Percentiles rank a stretch among this genome's conserved stretches.
Evolutionary conservation across 23 red algal species (phyloP).

Genomic region (Gracilaria domingensis): DNA sequence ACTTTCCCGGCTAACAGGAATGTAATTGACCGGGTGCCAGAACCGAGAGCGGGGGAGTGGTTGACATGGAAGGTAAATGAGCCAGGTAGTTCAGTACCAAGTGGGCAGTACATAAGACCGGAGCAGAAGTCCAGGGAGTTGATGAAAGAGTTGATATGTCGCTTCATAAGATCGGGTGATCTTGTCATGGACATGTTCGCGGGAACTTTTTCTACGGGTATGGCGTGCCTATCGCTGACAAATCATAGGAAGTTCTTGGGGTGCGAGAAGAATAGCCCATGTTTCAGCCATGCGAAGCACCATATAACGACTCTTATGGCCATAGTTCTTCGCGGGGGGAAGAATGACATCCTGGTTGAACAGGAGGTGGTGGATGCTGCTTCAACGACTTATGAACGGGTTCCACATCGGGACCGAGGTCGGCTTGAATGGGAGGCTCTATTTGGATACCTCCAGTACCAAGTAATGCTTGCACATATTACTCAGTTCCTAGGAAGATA

Average conservation of each 20-base stretch:
- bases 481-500: no score
- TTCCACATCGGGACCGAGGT: no score
- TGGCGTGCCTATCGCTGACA: constrained; percentile 1
- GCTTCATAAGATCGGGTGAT: constrained; percentile 2
- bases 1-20: constrained; percentile 32
- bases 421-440: no score
- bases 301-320: no score
- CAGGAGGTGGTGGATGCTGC: no score
- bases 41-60: neutral
- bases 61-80: neutral
- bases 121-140: constrained; percentile 19
- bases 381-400: no score
- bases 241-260: constrained; percentile 3
- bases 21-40: constrained; percentile 29
- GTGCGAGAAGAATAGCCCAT: neutral
- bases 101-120: neutral
- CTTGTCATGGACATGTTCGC: constrained; percentile 41
- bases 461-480: no score
- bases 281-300: no score
- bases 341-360: no score
- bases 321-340: no score
- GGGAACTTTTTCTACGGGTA: constrained; percentile 23
- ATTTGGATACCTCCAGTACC: no score
- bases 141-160: constrained; percentile 20
- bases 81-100: neutral